phyloP scores from a whole-genome alignment of 768 basidiomycete species.

The Phanerochaete sordida region DNA sequence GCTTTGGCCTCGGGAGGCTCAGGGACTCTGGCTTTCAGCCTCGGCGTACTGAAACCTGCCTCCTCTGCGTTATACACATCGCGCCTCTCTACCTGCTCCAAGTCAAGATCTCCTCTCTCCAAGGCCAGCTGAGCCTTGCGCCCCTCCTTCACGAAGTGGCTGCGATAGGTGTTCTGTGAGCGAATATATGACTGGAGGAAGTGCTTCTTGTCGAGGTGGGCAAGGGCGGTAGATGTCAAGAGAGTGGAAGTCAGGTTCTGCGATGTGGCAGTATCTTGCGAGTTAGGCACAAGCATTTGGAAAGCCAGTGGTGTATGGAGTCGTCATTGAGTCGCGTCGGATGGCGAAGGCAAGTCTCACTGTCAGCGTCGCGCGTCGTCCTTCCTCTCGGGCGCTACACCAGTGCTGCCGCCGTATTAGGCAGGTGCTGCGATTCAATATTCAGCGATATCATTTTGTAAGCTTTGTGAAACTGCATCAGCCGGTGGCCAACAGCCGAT shows the following conservation, averaged over 20 bases:
- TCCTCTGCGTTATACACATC: not conserved
- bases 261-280: not conserved
- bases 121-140: slow-evolving; percentile 14
- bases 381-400: no score
- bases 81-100: not conserved
- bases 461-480: no score
- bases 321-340: no score
- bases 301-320: not conserved
- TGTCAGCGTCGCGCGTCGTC: no score
- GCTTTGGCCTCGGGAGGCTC: not conserved
- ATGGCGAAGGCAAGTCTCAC: no score
- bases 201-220: slow-evolving; percentile 35
- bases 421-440: no score
- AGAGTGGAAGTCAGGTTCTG: not conserved
- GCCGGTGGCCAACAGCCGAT: no score
- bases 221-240: not conserved
- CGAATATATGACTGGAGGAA: slow-evolving; percentile 46
- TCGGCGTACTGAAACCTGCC: slow-evolving; percentile 18
- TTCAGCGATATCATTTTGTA: no score
- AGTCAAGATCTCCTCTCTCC: slow-evolving; percentile 12
- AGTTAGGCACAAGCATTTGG: not conserved
- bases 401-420: no score
- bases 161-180: slow-evolving; percentile 43
- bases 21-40: slow-evolving; percentile 11
- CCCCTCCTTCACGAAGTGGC: slow-evolving; percentile 41